A percentile compares a stretch with the other conserved stretches of the same genome.
phyloP scores from a whole-genome alignment of 2,329 filamentous ascomycete species.

The Ophiostoma quercus region DNA sequence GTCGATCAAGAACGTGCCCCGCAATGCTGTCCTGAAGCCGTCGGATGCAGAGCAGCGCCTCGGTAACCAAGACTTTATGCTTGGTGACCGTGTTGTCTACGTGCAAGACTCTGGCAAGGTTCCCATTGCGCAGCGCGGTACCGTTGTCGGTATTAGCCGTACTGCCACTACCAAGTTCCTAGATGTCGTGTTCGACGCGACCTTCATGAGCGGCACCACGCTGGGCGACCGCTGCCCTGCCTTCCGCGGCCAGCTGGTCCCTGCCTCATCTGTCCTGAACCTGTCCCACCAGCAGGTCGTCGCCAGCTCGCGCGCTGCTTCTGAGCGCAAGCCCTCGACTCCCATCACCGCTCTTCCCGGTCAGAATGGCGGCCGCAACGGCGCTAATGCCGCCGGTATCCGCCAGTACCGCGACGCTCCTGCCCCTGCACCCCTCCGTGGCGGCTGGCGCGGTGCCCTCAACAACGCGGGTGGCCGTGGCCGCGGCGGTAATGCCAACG shows the following conservation, averaged over 20 bases:
- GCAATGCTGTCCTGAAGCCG: conserved; percentile 86
- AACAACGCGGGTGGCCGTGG: conserved; percentile 41
- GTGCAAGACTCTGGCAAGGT: conserved; percentile 90
- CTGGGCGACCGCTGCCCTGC: conserved; percentile 83
- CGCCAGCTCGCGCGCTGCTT: conserved; percentile 55
- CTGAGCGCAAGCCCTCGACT: conserved; percentile 48
- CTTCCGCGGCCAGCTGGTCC: conserved; percentile 90
- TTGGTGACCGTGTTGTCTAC: conserved; percentile 91
- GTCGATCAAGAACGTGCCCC: conserved; percentile 74
- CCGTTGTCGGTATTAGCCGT: conserved; percentile 88
- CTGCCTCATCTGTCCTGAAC: conserved; percentile 83
- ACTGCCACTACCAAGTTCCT: conserved; percentile 77
- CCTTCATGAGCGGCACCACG: conserved; percentile 96
- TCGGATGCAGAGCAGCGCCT: conserved; percentile 90
- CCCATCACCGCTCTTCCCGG: conserved; percentile 46
- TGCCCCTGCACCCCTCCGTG: conserved; percentile 50
- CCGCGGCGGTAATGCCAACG: conserved; percentile 34
- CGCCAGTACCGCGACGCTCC: conserved; percentile 57
- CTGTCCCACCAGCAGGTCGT: conserved; percentile 76
- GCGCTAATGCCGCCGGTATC: conserved; percentile 38
- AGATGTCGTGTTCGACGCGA: conserved; percentile 87
- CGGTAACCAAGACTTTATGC: conserved; percentile 71
- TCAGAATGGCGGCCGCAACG: conserved; percentile 43
- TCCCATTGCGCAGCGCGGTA: conserved; percentile 84
- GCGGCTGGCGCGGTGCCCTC: conserved; percentile 54